phyloP scores from a whole-genome alignment of 1,284 basidiomycete species.

The Trichosporon asahii region DNA sequence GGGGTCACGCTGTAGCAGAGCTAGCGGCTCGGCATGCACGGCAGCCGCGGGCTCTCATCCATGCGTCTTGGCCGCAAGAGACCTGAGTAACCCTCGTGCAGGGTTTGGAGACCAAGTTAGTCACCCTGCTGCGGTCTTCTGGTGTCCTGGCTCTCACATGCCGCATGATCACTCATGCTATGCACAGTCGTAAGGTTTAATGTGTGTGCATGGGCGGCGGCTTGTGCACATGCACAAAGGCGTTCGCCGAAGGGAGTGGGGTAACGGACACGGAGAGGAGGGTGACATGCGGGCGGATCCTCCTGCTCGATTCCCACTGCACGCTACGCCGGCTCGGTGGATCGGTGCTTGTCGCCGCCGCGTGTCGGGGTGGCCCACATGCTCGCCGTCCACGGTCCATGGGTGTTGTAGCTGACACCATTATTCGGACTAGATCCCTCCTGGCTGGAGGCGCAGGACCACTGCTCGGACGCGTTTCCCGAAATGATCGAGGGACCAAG shows the following conservation, averaged over 20 bases:
- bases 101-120: not conserved
- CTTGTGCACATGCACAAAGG: not conserved
- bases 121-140: not conserved
- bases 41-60: not conserved
- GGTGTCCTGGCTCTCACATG: not conserved
- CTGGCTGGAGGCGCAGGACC: not conserved
- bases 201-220: not conserved
- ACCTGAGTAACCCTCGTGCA: not conserved
- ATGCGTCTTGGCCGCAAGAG: not conserved
- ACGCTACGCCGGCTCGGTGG: not conserved
- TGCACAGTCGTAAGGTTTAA: not conserved
- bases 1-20: too few relatives aligned
- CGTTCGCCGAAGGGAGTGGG: not conserved
- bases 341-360: not conserved
- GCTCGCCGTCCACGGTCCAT: not conserved
- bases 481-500: not conserved
- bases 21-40: too few relatives aligned
- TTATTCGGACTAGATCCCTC: not conserved
- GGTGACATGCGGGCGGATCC: not conserved
- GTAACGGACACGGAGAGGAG: not conserved
- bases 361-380: not conserved
- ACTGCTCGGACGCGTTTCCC: not conserved
- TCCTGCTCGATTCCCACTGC: not conserved
- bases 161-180: too few relatives aligned
- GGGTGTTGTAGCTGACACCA: not conserved